Base-by-base conservation (phyloP, 352 stramenopile genomes). In the Phytophthora boehmeriae region DNA sequence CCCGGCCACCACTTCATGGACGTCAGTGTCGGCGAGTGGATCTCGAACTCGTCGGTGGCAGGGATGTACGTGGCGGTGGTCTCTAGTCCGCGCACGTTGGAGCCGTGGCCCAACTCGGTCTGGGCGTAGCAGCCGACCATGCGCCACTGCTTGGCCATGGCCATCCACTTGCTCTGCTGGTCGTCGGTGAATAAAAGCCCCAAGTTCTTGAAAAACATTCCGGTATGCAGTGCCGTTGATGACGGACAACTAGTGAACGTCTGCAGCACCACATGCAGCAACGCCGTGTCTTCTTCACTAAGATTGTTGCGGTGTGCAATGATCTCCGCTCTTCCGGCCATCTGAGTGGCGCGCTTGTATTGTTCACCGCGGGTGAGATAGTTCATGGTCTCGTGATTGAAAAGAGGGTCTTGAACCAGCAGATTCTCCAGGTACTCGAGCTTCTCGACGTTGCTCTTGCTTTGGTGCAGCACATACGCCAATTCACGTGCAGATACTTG, bases 1-100 rank as follows among this genome's bases (percentile, higher is more conserved):
- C 95, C 96, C 8, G 95, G 94, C 97, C 97, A 99, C 83, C 97
- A 99, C 71, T 99, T 99, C 60, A 84, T 89, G 35, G 86, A 93
- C 9, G 90, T 98, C 39, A 98, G 66, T 9, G 95, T 98, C 0
- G 97, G 97, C 25, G 93, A 97, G 75, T 99, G 73, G 54, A 99
- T 97, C 32, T 97, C 81, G 54, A 96, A 99, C 70, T 97, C 92
- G 56, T 98, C 84, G 1, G 70, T 87, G 32, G 90, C 80, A 16
- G 77, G 79, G 27, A 97, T 59, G 75, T 96, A 99, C 9, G 92
- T 98, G 23, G 96, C 97, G 4, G 95, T 99, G 1, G 97, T 99
- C 75, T 98, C 93, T 16, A 99, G 80, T 23, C 76, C 81, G 11
- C 76, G 82, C n/a, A 93, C 70, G 49, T 97, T 97, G 32, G 81